Conservation (phyloP, 2,329 filamentous ascomycete species). For the Blastomyces percursus region DNA sequence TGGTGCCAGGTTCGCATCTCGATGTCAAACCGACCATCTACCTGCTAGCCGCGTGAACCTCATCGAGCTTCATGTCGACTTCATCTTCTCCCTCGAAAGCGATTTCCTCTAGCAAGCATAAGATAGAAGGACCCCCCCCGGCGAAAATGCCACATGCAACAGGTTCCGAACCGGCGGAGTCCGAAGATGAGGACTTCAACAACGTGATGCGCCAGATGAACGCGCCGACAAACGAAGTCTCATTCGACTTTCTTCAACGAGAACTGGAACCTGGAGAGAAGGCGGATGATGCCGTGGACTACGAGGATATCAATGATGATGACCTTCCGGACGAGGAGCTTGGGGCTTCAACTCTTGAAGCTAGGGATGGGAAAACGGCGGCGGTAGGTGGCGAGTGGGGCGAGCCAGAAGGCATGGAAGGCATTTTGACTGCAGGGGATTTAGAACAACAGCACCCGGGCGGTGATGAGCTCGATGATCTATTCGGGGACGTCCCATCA, state of each 20-base stretch:
- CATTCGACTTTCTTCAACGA: constrained; percentile 32
- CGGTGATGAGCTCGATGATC: constrained; percentile 36
- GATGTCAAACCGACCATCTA: background rate
- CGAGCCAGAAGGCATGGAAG: constrained; percentile 12
- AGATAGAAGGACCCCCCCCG: background rate
- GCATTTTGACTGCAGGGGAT: constrained; percentile 3
- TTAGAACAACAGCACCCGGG: constrained; percentile 10
- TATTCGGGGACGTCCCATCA: constrained; percentile 37
- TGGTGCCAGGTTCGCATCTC: background rate
- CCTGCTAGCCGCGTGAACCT: background rate
- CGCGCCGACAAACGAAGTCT: constrained; percentile 24
- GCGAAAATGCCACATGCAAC: constrained; percentile 33
- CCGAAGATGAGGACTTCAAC: constrained; percentile 31
- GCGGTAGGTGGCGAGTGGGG: constrained; percentile 7
- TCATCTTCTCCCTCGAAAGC: background rate
- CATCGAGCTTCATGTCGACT: background rate
- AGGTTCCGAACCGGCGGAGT: constrained; percentile 18
- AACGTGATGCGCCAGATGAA: constrained; percentile 35
- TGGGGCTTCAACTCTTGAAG: constrained; percentile 17
- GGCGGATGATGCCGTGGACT: constrained; percentile 85
- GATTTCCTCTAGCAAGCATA: constrained; percentile 4
- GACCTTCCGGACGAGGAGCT: constrained; percentile 66
- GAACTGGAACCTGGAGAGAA: constrained; percentile 53
- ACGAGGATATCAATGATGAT: constrained; percentile 82
- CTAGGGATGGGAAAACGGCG: constrained; percentile 27